Evolutionary conservation across 2,329 filamentous ascomycete genomes (phyloP), one percentile per base, ranked within the genome.

Genomic region (Trichoderma gracile): DNA sequence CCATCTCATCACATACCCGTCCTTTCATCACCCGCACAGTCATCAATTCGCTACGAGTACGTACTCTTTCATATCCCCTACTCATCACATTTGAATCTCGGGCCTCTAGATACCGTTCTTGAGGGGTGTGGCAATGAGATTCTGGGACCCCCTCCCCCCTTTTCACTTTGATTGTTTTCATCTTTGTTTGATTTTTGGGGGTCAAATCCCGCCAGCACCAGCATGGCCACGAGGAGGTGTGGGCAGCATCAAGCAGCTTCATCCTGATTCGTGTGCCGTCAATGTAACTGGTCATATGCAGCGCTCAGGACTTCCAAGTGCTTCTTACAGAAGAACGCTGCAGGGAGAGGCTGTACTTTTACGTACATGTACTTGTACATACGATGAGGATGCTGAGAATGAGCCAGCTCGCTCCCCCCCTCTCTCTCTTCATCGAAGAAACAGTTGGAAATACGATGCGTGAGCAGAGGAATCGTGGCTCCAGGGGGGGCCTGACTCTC

Each of bases 271-370:
- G 58, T 53, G 9, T 61, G 38, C 46, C 47, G 47, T 45, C 14
- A 17, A 61, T 43, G 40, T 45, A 53, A 61, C 25, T 52, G 23
- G 47, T 53, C 58, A 61, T 53, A 52, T 53, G 58, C 58, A 60
- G 57, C 46, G n/a, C 56, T 38, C 55, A 47, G 17, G 40, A 43
- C 30, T 42, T n/a, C 21, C 30, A 40, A 54, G 21, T 33, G 27
- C 30, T 19, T n/a, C 23, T 17, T 15, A 15, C 57, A 40, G 15
- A 27, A 30, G 4, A 8, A 30, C 15, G 27, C 30, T 25, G 33
- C 57, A 60, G 57, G 46, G 45, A 42, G 57, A 50, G 23, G 21
- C 42, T 33, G 23, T 52, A 50, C 21, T 10, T 17, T 49, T 42
- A 21, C 23, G 40, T 30, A 14, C 33, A 38, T 38, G 33, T 14